Base-by-base conservation (phyloP, 768 basidiomycete genomes). In the Clitopilus hobsonii region DNA sequence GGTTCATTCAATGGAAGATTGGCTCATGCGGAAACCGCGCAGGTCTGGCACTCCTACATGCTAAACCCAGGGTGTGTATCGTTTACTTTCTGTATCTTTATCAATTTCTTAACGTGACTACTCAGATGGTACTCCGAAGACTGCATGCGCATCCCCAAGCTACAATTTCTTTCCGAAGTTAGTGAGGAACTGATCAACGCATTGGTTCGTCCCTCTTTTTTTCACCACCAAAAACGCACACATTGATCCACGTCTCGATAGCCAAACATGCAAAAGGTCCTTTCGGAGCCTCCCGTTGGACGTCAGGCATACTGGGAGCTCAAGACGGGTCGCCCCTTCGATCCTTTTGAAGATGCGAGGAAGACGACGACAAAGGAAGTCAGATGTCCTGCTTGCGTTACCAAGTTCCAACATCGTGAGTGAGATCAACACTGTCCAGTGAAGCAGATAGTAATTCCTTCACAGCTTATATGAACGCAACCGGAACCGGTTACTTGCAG, bases 1-100 rank as follows among this genome's bases (percentile, higher is more conserved):
- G 7, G 3, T 5, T 6, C 22, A 30, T 27, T 27, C 23, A 5
- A 16, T 51, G n/a, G n/a, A n/a, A n/a, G n/a, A n/a, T n/a, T n/a
- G n/a, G n/a, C 3, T 5, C 26, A 13, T 25, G 22, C n/a, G 11
- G 5, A 13, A 28, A 11, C 2, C 30, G n/a, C 18, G 14, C 5
- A 51, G 49, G 49, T 51, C 10, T 51, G 49, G 49, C 49, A 51
- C 22, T 11, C 49, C 29, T 51, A 51, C 26, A 51, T 51, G 49
- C 49, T 51, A 10, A 51, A 51, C 23, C 49, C 49, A 7, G 24
- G 49, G 49, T 51, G 13, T 6, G 26, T 28, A 27, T 16, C 16
- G 16, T 51, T 16, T 16, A 6, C 10, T 1, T 22, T 16, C 6
- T 26, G 25, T 27, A 11, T 48, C 47, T 13, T 22, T 48, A 6